These are phyloP conservation scores for Pisolithus albus DNA, from an alignment of 768 basidiomycete genomes.

Conservation along the genomic window DNA sequence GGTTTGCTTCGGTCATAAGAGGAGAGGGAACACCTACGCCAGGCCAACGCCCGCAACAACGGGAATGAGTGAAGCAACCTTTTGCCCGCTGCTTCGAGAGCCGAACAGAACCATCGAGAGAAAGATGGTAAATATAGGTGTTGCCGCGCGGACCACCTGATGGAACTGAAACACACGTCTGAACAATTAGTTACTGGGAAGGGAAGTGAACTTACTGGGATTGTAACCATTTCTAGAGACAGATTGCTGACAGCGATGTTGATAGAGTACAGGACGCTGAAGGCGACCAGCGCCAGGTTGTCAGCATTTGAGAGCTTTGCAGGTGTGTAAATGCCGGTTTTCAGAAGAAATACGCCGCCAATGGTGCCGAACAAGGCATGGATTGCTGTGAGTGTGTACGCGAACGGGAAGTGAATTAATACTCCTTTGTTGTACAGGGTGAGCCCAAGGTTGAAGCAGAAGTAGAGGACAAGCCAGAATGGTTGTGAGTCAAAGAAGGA, in stretches of 20 bases:
- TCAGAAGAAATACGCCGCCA: constrained; percentile 66
- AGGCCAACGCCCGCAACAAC: constrained; percentile 88
- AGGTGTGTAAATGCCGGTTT: constrained; percentile 51
- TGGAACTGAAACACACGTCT: constrained; percentile 62
- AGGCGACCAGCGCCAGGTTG: constrained; percentile 61
- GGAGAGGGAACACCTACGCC: constrained; percentile 43
- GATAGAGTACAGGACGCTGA: constrained; percentile 86
- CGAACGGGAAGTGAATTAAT: constrained; percentile 88
- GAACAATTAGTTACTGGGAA: neutral
- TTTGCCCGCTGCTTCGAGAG: constrained; percentile 49
- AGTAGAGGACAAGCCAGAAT: constrained; percentile 77
- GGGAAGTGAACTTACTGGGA: constrained; percentile 57
- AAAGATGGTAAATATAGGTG: constrained; percentile 86
- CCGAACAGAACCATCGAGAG: constrained; percentile 68
- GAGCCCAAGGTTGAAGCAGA: constrained; percentile 82
- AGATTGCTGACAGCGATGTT: constrained; percentile 95
- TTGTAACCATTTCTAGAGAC: constrained; percentile 80
- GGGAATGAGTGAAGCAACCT: constrained; percentile 69
- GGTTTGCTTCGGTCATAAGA: neutral
- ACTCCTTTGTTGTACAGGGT: constrained; percentile 95
- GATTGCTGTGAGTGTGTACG: constrained; percentile 89
- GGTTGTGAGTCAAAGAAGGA: constrained; percentile 24
- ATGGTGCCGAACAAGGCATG: constrained; percentile 83
- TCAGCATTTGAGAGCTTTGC: constrained; percentile 45
- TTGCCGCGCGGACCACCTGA: constrained; percentile 89